These are phyloP conservation scores for Cryomyces minteri DNA, from an alignment of 495 filamentous ascomycete genomes.

Conservation along the genomic window DNA sequence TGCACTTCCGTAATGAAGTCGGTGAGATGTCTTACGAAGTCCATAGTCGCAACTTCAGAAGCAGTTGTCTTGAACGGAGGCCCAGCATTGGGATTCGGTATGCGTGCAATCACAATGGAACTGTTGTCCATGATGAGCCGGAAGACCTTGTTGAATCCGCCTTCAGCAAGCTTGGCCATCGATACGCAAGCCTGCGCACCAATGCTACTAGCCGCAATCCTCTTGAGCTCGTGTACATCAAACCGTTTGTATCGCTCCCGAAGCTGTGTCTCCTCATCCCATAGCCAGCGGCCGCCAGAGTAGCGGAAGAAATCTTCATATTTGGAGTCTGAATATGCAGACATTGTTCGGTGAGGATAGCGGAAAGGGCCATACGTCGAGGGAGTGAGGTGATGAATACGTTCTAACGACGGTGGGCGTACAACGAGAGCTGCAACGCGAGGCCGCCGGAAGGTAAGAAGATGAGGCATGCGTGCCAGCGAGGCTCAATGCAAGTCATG, in stretches of 20 bases:
- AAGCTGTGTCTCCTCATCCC: conserved; percentile 1
- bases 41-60: conserved; percentile 25
- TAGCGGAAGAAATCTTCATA: conserved; percentile 3
- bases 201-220: not conserved
- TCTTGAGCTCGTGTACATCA: not conserved
- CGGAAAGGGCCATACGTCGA: not conserved
- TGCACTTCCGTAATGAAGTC: too few relatives aligned
- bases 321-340: not conserved
- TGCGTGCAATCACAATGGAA: conserved; percentile 18
- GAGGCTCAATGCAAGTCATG: not conserved
- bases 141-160: conserved; percentile 25
- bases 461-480: not conserved
- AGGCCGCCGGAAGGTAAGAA: not conserved
- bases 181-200: not conserved
- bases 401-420: not conserved
- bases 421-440: not conserved
- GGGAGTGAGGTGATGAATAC: too few relatives aligned
- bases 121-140: conserved; percentile 24
- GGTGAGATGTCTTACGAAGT: conserved; percentile 23
- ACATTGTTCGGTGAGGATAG: not conserved
- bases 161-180: conserved; percentile 17
- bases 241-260: not conserved
- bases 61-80: conserved; percentile 20
- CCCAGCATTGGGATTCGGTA: conserved; percentile 24
- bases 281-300: conserved; percentile 1